Evolutionary conservation across 768 basidiomycete species (phyloP).

Genomic region (Boletus rubescentipes): DNA sequence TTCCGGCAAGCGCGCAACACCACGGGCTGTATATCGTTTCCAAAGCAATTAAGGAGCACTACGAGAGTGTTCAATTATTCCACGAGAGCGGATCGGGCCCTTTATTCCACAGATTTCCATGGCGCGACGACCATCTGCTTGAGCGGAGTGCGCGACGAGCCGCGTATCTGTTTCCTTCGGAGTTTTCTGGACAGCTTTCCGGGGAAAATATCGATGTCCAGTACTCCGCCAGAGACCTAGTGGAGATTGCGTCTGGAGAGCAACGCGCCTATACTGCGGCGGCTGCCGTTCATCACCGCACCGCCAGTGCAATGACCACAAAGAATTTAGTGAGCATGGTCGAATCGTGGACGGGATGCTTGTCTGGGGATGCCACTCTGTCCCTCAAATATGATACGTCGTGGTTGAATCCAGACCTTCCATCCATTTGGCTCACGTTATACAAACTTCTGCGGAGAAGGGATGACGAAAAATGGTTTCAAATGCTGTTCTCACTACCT

Average conservation of each 20-base stretch:
- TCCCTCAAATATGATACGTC: conserved; percentile 25
- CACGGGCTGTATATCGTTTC: conserved; percentile 25
- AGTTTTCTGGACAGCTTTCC: not conserved
- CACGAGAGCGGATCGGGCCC: not conserved
- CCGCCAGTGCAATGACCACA: not conserved
- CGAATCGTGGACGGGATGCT: conserved; percentile 5
- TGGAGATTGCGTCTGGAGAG: not conserved
- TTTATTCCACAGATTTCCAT: conserved; percentile 8
- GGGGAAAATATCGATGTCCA: not conserved
- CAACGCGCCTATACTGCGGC: conserved; percentile 15
- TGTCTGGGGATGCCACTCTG: not conserved
- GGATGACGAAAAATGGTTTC: conserved; percentile 10
- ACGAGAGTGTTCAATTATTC: conserved; percentile 14
- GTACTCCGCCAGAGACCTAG: conserved; percentile 14
- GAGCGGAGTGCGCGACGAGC: conserved; percentile 17
- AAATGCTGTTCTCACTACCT: conserved; percentile 32
- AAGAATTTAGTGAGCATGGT: conserved; percentile 3
- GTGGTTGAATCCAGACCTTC: conserved; percentile 27
- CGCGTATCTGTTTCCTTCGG: conserved; percentile 7
- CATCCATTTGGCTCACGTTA: conserved; percentile 23
- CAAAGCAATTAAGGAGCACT: conserved; percentile 31
- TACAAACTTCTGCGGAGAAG: conserved; percentile 27
- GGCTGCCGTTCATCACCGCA: not conserved
- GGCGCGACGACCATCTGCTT: conserved; percentile 8
- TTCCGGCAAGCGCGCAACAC: conserved; percentile 31